Percentiles rank a stretch among this genome's conserved stretches.
Evolutionary conservation across 148 eudicot species (phyloP).

Genomic region (Rhododendron simsii): DNA sequence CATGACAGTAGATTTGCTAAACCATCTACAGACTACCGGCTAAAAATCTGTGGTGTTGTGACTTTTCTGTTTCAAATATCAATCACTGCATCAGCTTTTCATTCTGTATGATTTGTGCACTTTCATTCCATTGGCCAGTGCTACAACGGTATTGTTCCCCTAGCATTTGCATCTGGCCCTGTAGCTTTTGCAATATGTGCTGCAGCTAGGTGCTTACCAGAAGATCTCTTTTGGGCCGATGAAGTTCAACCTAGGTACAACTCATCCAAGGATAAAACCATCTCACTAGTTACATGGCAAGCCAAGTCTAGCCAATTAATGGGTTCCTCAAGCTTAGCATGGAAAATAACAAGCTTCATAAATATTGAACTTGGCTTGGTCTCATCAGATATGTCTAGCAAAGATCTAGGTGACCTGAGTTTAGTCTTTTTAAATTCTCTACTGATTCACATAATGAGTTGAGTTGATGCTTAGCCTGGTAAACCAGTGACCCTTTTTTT

Average conservation of each 20-base stretch:
- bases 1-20: neutral
- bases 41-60: neutral
- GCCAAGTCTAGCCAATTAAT: neutral
- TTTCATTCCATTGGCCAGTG: neutral
- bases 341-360: neutral
- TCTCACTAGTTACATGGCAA: neutral
- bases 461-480: slow-evolving; percentile 1
- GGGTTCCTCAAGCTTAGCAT: neutral
- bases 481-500: neutral
- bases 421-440: neutral
- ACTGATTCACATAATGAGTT: neutral
- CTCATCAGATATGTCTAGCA: neutral
- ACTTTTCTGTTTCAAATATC: neutral
- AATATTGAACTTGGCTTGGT: neutral
- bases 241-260: neutral
- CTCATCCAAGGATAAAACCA: neutral
- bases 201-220: neutral
- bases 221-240: neutral
- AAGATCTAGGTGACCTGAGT: neutral
- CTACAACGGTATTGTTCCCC: neutral
- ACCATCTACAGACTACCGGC: neutral
- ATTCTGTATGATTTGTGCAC: neutral
- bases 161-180: neutral
- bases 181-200: neutral
- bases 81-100: neutral